phyloP scores from a whole-genome alignment of 2,329 filamentous ascomycete species.

The Arthrocladium fulminans region DNA sequence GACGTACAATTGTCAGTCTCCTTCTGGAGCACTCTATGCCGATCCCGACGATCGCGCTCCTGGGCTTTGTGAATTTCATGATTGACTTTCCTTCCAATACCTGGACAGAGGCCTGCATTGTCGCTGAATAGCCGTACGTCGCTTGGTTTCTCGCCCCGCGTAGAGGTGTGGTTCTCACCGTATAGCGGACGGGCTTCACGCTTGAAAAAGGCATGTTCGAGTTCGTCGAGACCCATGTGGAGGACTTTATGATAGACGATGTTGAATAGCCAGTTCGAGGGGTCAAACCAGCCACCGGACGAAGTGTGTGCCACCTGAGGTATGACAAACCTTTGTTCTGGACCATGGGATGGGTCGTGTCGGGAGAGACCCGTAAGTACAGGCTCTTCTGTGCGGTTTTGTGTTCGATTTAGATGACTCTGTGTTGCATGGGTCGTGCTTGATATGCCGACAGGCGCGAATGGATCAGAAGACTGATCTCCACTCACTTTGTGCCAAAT shows the following conservation, averaged over 20 bases:
- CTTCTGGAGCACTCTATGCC: slow-evolving; percentile 14
- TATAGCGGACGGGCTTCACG: slow-evolving; percentile 5
- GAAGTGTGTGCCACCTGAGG: not conserved
- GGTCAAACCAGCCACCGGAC: slow-evolving; percentile 6
- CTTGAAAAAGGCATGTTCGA: not conserved
- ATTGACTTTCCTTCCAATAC: not conserved
- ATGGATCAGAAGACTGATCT: not conserved
- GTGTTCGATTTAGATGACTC: not conserved
- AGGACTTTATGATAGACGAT: not conserved
- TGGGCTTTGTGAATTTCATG: slow-evolving; percentile 9
- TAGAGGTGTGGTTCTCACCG: slow-evolving; percentile 3
- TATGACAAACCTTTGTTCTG: not conserved
- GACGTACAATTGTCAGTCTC: slow-evolving; percentile 12
- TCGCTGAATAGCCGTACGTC: not conserved
- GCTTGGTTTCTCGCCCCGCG: not conserved
- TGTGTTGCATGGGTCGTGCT: not conserved
- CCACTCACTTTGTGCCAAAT: not conserved
- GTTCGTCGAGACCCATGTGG: slow-evolving; percentile 1
- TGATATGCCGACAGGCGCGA: not conserved
- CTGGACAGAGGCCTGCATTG: not conserved
- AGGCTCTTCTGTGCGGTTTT: no score
- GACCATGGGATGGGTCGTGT: not conserved
- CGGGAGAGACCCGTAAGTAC: not conserved
- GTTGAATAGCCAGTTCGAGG: slow-evolving; percentile 5
- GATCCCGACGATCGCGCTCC: slow-evolving; percentile 14